Percentiles rank a stretch among this genome's conserved stretches.
Evolutionary conservation across 2,329 filamentous ascomycete genomes (phyloP).

Genomic region (Nemania serpens): DNA sequence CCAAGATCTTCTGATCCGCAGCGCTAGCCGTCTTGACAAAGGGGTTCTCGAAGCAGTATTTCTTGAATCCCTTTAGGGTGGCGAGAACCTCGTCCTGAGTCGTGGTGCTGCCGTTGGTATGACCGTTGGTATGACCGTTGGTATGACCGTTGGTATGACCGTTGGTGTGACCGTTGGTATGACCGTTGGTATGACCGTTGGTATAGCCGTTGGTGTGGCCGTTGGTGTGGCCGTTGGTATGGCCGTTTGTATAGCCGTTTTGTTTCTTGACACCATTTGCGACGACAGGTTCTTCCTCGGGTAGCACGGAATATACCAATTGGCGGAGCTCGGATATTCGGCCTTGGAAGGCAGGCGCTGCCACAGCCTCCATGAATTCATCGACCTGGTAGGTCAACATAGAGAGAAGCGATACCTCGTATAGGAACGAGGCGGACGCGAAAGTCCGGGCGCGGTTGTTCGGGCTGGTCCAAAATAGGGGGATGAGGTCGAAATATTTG

Average conservation of each 20-base stretch:
- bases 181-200: neutral
- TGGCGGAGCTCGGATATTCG: constrained; percentile 18
- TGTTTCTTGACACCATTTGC: neutral
- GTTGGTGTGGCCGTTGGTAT: constrained; percentile 11
- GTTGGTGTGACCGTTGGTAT: constrained; percentile 17
- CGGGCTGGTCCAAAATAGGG: constrained; percentile 31
- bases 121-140: constrained; percentile 14
- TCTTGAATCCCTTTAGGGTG: constrained; percentile 26
- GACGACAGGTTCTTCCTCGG: neutral
- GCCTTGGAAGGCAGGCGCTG: constrained; percentile 22
- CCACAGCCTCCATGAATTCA: constrained; percentile 33
- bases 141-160: neutral
- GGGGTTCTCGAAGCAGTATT: constrained; percentile 24
- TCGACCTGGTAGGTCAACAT: constrained; percentile 33
- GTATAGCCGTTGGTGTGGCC: constrained; percentile 1
- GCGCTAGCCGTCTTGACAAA: constrained; percentile 23
- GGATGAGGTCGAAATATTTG: constrained; percentile 35
- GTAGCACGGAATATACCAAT: constrained; percentile 18
- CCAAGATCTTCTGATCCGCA: constrained; percentile 20
- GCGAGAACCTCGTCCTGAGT: constrained; percentile 16
- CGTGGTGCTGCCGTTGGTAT: constrained; percentile 13
- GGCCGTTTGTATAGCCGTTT: constrained; percentile 14
- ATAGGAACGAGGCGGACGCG: constrained; percentile 30
- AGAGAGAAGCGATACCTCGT: constrained; percentile 30
- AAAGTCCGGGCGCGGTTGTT: constrained; percentile 29